Conservation (phyloP, 306 rosid genomes). For the Calophaca sinica region DNA sequence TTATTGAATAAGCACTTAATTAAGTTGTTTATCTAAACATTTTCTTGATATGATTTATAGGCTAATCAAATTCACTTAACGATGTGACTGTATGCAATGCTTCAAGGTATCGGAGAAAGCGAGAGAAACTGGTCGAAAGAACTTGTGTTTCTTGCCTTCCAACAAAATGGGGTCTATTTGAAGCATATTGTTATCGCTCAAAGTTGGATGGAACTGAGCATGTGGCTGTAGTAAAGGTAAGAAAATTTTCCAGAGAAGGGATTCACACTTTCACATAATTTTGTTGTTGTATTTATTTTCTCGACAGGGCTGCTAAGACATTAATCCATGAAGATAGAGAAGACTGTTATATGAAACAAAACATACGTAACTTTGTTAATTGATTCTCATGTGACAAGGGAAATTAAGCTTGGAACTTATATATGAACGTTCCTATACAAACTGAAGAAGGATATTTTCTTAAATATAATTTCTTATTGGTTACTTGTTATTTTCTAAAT, state of each 20-base stretch:
- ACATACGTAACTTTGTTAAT: not conserved
- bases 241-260: not conserved
- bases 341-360: too few relatives aligned
- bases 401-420: too few relatives aligned
- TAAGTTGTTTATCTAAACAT: too few relatives aligned
- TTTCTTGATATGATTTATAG: not conserved
- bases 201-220: constrained; percentile 84
- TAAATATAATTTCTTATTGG: not conserved
- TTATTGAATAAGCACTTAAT: too few relatives aligned
- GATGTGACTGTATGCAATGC: constrained; percentile 21
- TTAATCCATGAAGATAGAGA: too few relatives aligned
- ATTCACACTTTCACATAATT: not conserved
- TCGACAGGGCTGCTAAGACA: too few relatives aligned
- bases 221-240: constrained; percentile 78
- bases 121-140: constrained; percentile 85
- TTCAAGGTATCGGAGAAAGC: constrained; percentile 78
- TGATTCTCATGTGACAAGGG: not conserved
- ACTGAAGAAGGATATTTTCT: not conserved
- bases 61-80: constrained; percentile 22
- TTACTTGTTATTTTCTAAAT: constrained; percentile 18
- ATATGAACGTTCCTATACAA: too few relatives aligned
- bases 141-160: constrained; percentile 68
- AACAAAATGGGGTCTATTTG: constrained; percentile 84
- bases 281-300: too few relatives aligned
- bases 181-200: constrained; percentile 78